Percentiles rank a stretch among this genome's conserved stretches.
phyloP scores from a whole-genome alignment of 2,329 filamentous ascomycete species.

The Westerdykella aurantiaca region DNA sequence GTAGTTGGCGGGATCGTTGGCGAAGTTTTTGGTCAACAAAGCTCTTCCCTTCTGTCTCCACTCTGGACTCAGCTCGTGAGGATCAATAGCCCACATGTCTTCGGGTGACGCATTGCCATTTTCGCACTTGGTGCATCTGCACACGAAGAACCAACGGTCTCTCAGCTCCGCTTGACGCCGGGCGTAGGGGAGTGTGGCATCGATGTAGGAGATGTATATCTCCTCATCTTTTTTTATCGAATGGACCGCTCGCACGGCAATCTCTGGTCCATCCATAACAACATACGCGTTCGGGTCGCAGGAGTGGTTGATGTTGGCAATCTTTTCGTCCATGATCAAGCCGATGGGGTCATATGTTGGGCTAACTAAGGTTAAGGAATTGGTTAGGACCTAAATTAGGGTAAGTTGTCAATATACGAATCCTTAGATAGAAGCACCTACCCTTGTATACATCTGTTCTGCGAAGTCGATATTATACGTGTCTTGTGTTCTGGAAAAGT shows the following conservation, averaged over 20 bases:
- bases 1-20: constrained; percentile 19
- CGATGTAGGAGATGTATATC: constrained; percentile 58
- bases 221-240: constrained; percentile 52
- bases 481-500: constrained; percentile 45
- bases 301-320: constrained; percentile 55
- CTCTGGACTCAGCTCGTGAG: constrained; percentile 20
- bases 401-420: neutral
- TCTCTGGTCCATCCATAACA: constrained; percentile 50
- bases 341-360: constrained; percentile 54
- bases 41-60: constrained; percentile 19
- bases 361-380: constrained; percentile 54
- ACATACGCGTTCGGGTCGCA: constrained; percentile 56
- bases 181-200: constrained; percentile 48
- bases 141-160: constrained; percentile 55
- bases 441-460: constrained; percentile 44
- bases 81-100: constrained; percentile 38
- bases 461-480: constrained; percentile 39
- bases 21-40: constrained; percentile 12
- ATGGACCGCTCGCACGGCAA: constrained; percentile 48
- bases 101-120: constrained; percentile 32
- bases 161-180: constrained; percentile 50
- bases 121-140: constrained; percentile 50
- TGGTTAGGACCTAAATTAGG: constrained; percentile 47
- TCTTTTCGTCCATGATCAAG: constrained; percentile 52
- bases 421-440: constrained; percentile 15